Base-by-base conservation (phyloP, 139 green algal species). In the Mesotaenium endlicherianum region DNA sequence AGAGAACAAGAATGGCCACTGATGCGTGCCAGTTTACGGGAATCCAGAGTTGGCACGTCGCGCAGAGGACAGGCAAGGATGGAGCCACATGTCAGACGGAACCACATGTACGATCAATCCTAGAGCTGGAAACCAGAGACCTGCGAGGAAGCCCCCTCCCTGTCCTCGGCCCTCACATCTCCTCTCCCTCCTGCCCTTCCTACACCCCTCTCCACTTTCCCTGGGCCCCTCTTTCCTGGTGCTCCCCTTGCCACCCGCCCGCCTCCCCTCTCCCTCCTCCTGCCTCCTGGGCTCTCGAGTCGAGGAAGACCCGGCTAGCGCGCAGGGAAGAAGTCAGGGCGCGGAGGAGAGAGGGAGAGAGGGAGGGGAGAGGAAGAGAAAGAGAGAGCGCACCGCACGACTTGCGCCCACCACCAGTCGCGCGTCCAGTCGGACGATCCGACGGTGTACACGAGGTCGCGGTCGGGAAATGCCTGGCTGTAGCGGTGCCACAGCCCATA, bases 321-420 rank as follows among this genome's bases (percentile, higher is more conserved):
- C 53, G 26, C 26, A 64, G 26, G 26, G 26, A 64, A 64, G 26
- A 64, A 34, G 26, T 64, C 20, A 64, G 26, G 53, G 26, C 53
- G 26, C 53, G 53, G 20, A 64, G 20, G 26, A 64, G 20, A 64
- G 26, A 64, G 26, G 20, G 26, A 64, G 20, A 26, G 26, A 64
- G 26, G 26, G 26, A 64, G 20, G 53, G 26, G 26, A 64, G 53
- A 20, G 26, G 20, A 64, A 64, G 26, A 64, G 26, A 20, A 64
- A 64, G 20, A 64, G 26, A 64, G 26, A 20, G 53, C 26, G 26
- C 20, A 75, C 64, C 64, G 11, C 16, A 17, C 14, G 11, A 75
- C 40, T 11, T 75, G 64, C 14, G 34, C 34, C 64, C 64, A 75
- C 64, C 64, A 75, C 64, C 64, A 75, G 40, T 75, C 64, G 14